Conservation (phyloP, 495 filamentous ascomycete species). For the Penicillium argentinense region DNA sequence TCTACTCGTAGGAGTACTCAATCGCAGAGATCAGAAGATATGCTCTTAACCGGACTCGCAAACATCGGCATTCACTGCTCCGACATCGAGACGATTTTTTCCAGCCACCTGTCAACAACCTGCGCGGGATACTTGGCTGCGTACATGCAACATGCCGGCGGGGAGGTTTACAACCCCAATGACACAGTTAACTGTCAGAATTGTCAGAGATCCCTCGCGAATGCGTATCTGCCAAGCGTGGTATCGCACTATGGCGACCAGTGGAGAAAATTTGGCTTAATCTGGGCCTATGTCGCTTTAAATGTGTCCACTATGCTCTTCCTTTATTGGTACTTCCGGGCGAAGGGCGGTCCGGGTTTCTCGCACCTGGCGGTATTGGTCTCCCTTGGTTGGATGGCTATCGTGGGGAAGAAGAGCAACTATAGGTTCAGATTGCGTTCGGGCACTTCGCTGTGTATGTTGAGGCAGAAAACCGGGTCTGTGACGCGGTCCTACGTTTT, state of each 20-base stretch:
- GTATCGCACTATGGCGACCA: constrained; percentile 50
- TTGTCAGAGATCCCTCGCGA: constrained; percentile 54
- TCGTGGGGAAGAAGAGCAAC: too few species aligned
- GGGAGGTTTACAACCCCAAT: constrained; percentile 50
- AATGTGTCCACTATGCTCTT: constrained; percentile 63
- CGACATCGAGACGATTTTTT: constrained; percentile 53
- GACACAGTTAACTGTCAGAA: constrained; percentile 51
- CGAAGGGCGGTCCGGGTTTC: constrained; percentile 28
- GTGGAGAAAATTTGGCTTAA: constrained; percentile 67
- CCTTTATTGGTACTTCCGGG: constrained; percentile 70
- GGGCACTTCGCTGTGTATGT: too few species aligned
- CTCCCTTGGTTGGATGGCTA: too few species aligned
- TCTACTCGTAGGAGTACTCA: not conserved
- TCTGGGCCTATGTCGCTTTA: constrained; percentile 67
- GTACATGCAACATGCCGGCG: constrained; percentile 45
- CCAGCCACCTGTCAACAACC: constrained; percentile 41
- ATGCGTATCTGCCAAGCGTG: constrained; percentile 21
- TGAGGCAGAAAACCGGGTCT: too few species aligned
- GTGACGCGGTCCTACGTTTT: too few species aligned
- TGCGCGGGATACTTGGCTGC: constrained; percentile 55
- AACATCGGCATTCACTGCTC: constrained; percentile 51
- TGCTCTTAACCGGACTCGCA: too few species aligned
- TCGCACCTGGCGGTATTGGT: too few species aligned
- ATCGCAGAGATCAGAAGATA: constrained; percentile 4
- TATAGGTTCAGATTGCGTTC: too few species aligned